Evolutionary conservation across 257 asterid genomes (phyloP), one percentile per base, ranked within the genome.

Genomic region (Euphrasia confusa): DNA sequence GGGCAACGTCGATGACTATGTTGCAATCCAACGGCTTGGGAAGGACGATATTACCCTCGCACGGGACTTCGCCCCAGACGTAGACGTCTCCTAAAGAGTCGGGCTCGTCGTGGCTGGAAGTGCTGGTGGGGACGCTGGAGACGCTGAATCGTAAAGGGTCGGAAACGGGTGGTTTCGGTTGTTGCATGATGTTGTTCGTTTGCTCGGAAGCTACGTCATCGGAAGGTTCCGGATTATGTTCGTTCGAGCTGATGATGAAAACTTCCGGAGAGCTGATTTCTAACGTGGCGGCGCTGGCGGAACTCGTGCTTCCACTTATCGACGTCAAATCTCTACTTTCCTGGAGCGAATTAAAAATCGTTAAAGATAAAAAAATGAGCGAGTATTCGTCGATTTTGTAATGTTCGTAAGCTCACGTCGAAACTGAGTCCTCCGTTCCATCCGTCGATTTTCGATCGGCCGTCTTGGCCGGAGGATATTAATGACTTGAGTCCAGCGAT

Each of bases 61-160:
- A 79, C 47, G 75, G 74, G 58, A 83, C 92, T 67, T 86, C 95
- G 61, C 95, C 95, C 95, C 95, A 86, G 59, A 86, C 80, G 63
- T 83, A 86, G 13, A 86, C 92, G 47, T 86, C 92, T 5, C 95
- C 87, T 52, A 81, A 62, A 8, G 84, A 87, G 70, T 86, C 95
- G 65, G 85, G 81, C 48, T 86, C 95, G 61, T 84, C 87, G 54
- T 86, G 89, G 73, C 95, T 86, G 49, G 95, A 84, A 56, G 91
- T 81, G 75, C 95, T 86, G 13, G 83, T 86, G 13, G 83, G 92
- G 65, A 80, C 92, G 71, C 95, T 84, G 60, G 95, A 86, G 52
- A 84, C 80, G 53, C 95, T 86, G 56, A 80, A 86, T 65, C 95
- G 79, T 45, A 86, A 71, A 76, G 82, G 78, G 68, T 86, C 95